Percentiles rank a stretch among this genome's conserved stretches.
Evolutionary conservation across 345 rosid species (phyloP).

Genomic region (Eucalyptus curtisii): DNA sequence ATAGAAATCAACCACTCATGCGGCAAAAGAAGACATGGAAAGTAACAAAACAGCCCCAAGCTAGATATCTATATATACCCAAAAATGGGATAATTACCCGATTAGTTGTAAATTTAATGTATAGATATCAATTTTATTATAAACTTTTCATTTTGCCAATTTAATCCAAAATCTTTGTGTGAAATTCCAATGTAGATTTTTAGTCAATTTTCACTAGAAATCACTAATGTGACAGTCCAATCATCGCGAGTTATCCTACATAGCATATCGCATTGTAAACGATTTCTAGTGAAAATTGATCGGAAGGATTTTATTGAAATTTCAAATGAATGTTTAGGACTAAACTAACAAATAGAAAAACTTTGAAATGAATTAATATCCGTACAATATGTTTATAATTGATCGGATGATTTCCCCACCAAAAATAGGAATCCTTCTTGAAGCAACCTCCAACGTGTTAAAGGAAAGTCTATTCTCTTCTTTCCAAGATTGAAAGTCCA

Average conservation of each 20-base stretch:
- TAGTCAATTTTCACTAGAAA: not conserved
- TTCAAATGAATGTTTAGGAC: not conserved
- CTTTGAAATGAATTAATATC: not conserved
- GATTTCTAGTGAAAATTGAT: not conserved
- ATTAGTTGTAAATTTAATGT: not conserved
- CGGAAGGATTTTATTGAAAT: not conserved
- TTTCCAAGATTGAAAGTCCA: not conserved
- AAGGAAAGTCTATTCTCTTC: not conserved
- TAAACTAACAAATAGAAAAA: not conserved
- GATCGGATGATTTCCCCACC: not conserved
- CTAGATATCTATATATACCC: not conserved
- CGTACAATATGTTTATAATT: accelerated
- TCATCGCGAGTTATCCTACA: not conserved
- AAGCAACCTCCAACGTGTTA: not conserved
- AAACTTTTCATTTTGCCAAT: not conserved
- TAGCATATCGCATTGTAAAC: not conserved
- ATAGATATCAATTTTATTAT: not conserved
- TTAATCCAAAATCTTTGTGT: not conserved
- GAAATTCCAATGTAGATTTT: not conserved
- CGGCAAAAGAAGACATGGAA: not conserved
- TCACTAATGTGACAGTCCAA: not conserved
- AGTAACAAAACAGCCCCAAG: not conserved
- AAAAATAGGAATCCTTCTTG: not conserved
- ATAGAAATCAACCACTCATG: not conserved
- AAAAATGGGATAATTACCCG: not conserved